These are phyloP conservation scores for Globisporangium carolinianum DNA, from an alignment of 352 stramenopile genomes.

Conservation along the genomic window DNA sequence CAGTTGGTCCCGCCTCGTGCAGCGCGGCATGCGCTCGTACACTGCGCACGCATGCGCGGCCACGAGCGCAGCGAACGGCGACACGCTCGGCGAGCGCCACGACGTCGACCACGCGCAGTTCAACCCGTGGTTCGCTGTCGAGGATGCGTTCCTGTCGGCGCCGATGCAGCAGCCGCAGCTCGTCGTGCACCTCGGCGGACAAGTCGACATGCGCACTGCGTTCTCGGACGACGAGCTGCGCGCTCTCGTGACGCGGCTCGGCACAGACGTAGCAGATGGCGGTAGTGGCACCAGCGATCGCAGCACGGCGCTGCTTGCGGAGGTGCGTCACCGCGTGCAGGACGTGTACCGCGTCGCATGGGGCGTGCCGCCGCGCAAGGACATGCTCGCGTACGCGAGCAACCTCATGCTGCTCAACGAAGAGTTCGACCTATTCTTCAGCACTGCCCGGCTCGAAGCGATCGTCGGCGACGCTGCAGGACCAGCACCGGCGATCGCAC, in stretches of 20 bases:
- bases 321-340: slow-evolving; percentile 52
- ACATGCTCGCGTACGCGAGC: slow-evolving; percentile 34
- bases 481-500: slow-evolving; percentile 5
- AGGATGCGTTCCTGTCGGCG: slow-evolving; percentile 41
- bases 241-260: slow-evolving; percentile 15
- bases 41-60: slow-evolving; percentile 24
- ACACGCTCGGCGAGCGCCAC: slow-evolving; percentile 29
- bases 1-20: slow-evolving; percentile 36
- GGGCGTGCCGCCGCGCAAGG: slow-evolving; percentile 41
- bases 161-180: slow-evolving; percentile 44
- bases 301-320: neutral
- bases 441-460: slow-evolving; percentile 10
- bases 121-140: slow-evolving; percentile 65
- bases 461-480: neutral
- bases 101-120: slow-evolving; percentile 26
- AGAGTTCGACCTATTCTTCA: slow-evolving; percentile 56
- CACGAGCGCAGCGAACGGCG: slow-evolving; percentile 23
- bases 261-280: neutral
- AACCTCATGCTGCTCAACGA: slow-evolving; percentile 73
- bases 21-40: slow-evolving; percentile 27
- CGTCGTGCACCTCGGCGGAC: slow-evolving; percentile 47
- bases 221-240: slow-evolving; percentile 38
- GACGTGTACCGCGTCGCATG: slow-evolving; percentile 63
- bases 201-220: slow-evolving; percentile 43
- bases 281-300: neutral